Percentiles rank a stretch among this genome's conserved stretches.
Evolutionary conservation across 768 basidiomycete species (phyloP).

Genomic region (Amanita rubescens): DNA sequence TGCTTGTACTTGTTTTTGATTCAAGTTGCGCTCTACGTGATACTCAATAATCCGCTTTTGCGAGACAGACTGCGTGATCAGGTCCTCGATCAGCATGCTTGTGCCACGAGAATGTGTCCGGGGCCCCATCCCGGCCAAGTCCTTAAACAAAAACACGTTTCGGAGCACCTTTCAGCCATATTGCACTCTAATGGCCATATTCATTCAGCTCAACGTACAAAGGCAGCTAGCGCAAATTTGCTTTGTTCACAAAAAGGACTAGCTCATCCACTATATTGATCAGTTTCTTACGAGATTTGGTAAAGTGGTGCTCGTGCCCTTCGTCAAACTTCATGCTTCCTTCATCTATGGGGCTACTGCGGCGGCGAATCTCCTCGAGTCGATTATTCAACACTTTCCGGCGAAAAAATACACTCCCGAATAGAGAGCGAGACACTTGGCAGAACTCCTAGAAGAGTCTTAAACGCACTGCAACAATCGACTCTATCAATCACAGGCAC

Average conservation of each 20-base stretch:
- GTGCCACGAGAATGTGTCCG: too few relatives aligned
- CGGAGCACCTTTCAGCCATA: too few relatives aligned
- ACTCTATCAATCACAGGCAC: neutral
- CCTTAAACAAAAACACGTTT: too few relatives aligned
- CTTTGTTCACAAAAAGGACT: neutral
- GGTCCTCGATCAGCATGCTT: neutral
- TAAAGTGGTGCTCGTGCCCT: neutral
- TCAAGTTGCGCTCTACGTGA: neutral
- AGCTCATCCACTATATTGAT: neutral
- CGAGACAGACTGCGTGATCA: too few relatives aligned
- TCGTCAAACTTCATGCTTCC: neutral
- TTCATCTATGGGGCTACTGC: neutral
- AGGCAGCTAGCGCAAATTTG: neutral
- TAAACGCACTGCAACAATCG: too few relatives aligned
- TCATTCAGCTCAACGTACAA: neutral
- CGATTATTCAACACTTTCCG: neutral
- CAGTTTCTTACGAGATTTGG: neutral
- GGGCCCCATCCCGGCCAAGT: too few relatives aligned
- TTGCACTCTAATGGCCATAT: too few relatives aligned
- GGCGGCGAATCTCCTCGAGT: neutral
- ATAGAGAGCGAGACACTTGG: neutral
- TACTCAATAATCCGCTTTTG: neutral
- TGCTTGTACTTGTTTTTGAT: conserved; percentile 9
- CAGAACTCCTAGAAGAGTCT: neutral
- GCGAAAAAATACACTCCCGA: neutral